Conservation (phyloP, 2,329 filamentous ascomycete genomes). For the Sporothrix luriei region DNA sequence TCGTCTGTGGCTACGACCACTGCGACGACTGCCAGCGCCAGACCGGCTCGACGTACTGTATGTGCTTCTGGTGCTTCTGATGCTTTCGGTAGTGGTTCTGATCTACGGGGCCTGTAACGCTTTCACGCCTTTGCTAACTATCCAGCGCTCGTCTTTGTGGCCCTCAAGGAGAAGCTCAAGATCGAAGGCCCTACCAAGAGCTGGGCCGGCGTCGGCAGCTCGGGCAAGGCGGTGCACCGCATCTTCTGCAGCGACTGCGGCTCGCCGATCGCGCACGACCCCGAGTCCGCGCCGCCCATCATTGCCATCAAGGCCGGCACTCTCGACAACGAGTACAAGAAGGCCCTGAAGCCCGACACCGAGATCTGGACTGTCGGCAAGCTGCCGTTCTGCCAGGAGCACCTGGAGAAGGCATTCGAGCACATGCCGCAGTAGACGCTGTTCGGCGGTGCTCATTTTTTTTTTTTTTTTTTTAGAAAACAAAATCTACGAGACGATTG, state of each 20-base stretch:
- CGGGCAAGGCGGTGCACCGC: slow-evolving; percentile 66
- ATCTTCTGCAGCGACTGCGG: slow-evolving; percentile 71
- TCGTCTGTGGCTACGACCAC: slow-evolving; percentile 67
- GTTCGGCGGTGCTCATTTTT: not conserved
- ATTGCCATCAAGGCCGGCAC: slow-evolving; percentile 70
- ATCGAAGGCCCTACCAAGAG: slow-evolving; percentile 67
- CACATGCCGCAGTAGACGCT: slow-evolving; percentile 62
- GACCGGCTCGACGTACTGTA: slow-evolving; percentile 69
- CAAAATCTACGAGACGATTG: slow-evolving; percentile 11
- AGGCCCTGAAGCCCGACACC: slow-evolving; percentile 67
- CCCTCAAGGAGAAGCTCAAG: slow-evolving; percentile 66
- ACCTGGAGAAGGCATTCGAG: slow-evolving; percentile 63
- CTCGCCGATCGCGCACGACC: slow-evolving; percentile 70
- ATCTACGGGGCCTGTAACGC: not conserved
- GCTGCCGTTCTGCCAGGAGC: slow-evolving; percentile 70
- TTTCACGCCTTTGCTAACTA: not conserved
- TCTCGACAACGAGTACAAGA: slow-evolving; percentile 65
- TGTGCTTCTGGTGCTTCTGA: slow-evolving; percentile 41
- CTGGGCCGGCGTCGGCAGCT: slow-evolving; percentile 61
- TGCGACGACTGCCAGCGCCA: slow-evolving; percentile 74
- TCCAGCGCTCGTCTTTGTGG: slow-evolving; percentile 65
- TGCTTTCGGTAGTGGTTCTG: too few species aligned
- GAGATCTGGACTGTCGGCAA: slow-evolving; percentile 72
- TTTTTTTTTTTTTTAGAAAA: too few species aligned
- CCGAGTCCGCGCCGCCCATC: slow-evolving; percentile 69